Evolutionary conservation across 306 rosid species (phyloP), one percentile per base, ranked within the genome.

Genomic region (Benincasa hispida): DNA sequence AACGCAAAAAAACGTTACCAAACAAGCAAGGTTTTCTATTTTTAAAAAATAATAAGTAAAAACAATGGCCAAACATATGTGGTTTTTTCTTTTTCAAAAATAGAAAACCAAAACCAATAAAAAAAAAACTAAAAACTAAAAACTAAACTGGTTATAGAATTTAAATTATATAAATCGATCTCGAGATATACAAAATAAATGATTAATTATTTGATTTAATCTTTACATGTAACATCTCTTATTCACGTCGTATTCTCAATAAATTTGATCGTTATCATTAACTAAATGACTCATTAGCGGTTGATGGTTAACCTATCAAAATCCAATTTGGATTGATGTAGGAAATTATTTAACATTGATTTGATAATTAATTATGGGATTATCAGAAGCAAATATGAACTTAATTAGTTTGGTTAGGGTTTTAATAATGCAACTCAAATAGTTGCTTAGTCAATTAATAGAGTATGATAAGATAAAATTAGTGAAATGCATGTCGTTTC

Each of bases 391-490:
- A 34, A 45, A 24, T 69, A 5, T 69, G 75, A 41, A n/a, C 56
- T 45, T 69, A 69, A 69, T 45, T 45, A 69, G 14, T 7, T 69
- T 45, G 54, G 12, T 69, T 69, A 45, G 34, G 48, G 48, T 65
- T 35, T 35, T 67, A 69, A 69, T 69, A 69, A 69, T 69, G 51
- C 75, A 69, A 45, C 75, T 21, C 37, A 45, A 42, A 69, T 42
- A 69, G 37, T 3, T 69, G 39, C 37, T 45, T 21, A 42, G 57
- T 45, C 34, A 39, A 37, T 37, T 68, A 42, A 68, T 45, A 69
- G 56, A 45, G 45, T 7, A 69, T 69, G 32, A 69, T 39, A 69
- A 69, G 57, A 69, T 68, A 41, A 69, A 42, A 69, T 25, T 42
- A 69, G 25, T 24, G 51, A 41, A 54, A 67, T 24, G 21, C 51